These are phyloP conservation scores for Myriosclerotinia scirpicola DNA, from an alignment of 2,329 filamentous ascomycete genomes.

Conservation along the genomic window DNA sequence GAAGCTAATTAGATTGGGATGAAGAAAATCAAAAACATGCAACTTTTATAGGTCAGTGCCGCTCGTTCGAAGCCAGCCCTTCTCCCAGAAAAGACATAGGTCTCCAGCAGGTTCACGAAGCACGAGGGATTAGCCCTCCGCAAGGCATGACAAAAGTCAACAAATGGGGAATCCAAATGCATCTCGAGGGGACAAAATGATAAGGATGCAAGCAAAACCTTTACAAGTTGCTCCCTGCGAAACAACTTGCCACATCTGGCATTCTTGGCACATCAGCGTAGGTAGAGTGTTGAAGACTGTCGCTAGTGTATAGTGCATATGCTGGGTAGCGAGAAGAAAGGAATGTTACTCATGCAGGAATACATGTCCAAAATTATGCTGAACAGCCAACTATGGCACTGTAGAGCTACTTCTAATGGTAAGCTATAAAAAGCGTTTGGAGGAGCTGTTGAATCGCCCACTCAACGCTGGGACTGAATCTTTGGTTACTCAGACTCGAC, in stretches of 20 bases:
- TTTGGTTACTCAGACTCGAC: neutral
- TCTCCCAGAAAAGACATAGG: too few species aligned
- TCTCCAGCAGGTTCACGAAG: too few species aligned
- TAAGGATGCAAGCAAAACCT: neutral
- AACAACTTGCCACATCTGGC: slow-evolving; percentile 4
- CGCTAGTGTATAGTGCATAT: neutral
- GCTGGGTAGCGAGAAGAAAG: neutral
- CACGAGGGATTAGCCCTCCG: too few species aligned
- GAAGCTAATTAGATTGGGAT: too few species aligned
- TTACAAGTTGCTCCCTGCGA: slow-evolving; percentile 6
- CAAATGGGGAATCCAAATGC: too few species aligned
- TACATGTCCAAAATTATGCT: neutral
- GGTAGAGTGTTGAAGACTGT: neutral
- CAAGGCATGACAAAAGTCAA: too few species aligned
- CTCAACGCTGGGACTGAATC: neutral
- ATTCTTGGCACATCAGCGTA: neutral
- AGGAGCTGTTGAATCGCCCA: neutral
- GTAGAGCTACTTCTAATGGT: neutral
- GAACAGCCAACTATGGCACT: neutral
- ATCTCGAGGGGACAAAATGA: neutral
- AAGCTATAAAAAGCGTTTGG: neutral
- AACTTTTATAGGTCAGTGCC: too few species aligned
- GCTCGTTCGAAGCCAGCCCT: too few species aligned
- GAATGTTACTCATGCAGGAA: neutral
- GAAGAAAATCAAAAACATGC: too few species aligned